Base-by-base conservation (phyloP, 139 green algal genomes). In the Haematococcus sp. region DNA sequence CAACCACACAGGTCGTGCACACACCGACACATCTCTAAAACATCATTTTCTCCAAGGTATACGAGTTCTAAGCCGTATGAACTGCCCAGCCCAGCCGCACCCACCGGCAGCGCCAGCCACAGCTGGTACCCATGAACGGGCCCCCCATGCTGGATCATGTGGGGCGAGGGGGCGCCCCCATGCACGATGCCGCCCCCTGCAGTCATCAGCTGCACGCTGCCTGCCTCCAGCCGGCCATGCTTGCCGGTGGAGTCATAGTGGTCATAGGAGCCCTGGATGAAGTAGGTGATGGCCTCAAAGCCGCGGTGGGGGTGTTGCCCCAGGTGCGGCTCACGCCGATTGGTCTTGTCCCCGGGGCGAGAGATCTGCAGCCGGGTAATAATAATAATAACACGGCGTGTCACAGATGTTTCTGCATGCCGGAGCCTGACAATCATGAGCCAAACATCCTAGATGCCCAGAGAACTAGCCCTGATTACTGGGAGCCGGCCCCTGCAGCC, bases 131-230 rank as follows among this genome's bases (percentile, higher is more conserved):
- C 54, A 61, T 61, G 54, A 4, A 61, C 4, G 4, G 23, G 54
- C 4, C 54, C 54, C 54, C 54, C 54, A 61, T 61, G 22, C 15
- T 61, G 22, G 54, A 61, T 28, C 23, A 61, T 28, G 23, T 61
- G 9, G 17, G 54, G 54, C 9, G 54, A 32, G 17, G 54, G 54
- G 7, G 22, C 23, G 23, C 54, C 54, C n/a, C 54, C 54, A 61
- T 61, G 54, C 54, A 61, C 54, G n/a, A 61, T 61, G 54, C 54
- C 54, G 54, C 54, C 54, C 23, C 54, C 54, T 32, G 54, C 54
- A 61, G 54, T 61, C 54, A 61, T 61, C 54, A 61, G 23, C 15
- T 61, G 54, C 22, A 61, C 54, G 15, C 9, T 11, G 54, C 54
- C 54, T 11, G 54, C 54, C 23, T 28, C n/a, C 23, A 61, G 15